These are phyloP conservation scores for Leptographium procerum DNA, from an alignment of 2,329 filamentous ascomycete species.

Conservation along the genomic window DNA sequence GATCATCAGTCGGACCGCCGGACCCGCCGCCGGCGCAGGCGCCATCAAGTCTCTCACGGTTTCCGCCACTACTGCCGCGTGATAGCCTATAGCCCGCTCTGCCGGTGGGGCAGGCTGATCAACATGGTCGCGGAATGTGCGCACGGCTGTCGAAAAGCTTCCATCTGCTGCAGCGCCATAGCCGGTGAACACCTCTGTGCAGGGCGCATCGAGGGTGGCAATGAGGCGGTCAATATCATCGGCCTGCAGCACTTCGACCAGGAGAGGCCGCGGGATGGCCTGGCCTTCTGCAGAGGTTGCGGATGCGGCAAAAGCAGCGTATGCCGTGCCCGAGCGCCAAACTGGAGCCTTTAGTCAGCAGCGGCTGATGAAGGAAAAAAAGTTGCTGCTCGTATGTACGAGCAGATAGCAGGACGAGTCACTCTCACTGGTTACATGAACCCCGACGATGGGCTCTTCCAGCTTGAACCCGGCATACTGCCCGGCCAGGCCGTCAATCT, in stretches of 20 bases:
- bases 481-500: slow-evolving; percentile 1
- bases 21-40: background rate
- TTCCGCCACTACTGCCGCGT: slow-evolving; percentile 3
- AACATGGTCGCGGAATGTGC: slow-evolving; percentile 8
- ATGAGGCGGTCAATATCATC: background rate
- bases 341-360: background rate
- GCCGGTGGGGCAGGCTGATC: background rate
- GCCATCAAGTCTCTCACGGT: slow-evolving; percentile 3
- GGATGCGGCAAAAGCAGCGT: background rate
- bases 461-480: slow-evolving; percentile 5
- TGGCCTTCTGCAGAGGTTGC: background rate
- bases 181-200: slow-evolving; percentile 16
- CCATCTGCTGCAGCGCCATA: slow-evolving; percentile 11
- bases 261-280: background rate
- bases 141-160: slow-evolving; percentile 12
- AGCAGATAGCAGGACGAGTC: too few species aligned
- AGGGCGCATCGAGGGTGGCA: slow-evolving; percentile 6
- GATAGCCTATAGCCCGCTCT: slow-evolving; percentile 6
- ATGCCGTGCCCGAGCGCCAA: background rate
- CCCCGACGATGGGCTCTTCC: slow-evolving; percentile 1
- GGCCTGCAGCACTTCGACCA: background rate
- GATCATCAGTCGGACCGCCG: slow-evolving; percentile 11
- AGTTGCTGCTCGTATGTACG: background rate
- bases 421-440: background rate
- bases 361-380: background rate